Evolutionary conservation across 2,329 filamentous ascomycete species (phyloP), one percentile per base, ranked within the genome.

Genomic region (Apiospora malaysiana): DNA sequence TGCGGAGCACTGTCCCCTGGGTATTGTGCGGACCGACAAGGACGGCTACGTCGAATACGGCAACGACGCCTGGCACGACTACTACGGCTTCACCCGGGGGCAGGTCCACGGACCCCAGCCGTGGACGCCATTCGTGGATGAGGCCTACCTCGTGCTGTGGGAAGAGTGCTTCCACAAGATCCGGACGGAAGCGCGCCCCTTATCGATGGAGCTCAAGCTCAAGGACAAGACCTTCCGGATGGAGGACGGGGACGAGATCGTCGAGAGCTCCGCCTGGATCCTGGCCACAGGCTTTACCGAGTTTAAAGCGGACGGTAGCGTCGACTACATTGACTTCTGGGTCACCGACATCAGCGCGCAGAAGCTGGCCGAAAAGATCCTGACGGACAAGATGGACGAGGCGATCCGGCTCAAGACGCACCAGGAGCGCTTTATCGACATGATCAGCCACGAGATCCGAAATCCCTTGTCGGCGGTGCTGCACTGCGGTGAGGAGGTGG

Each of bases 401-500:
- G 77, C 76, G 12, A 74, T 77, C 10, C 70, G 74, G 12, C 72
- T 75, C 0, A 78, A 75, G 67, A 76, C 70, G 0, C 76, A 78
- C 40, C 77, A 78, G 40, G 76, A 78, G 59, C 73, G 73, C 4
- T 78, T 78, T 66, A 78, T 78, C 46, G 77, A 78, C 68, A 77
- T 78, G 76, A 78, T 77, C 42, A 77, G 75, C 59, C 77, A 78
- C 63, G 77, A 78, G 43, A 78, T 78, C 47, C 75, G 77, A 2
- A 78, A 78, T 49, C 76, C 77, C 10, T 51, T 78, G 3, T 78
- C 76, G 16, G 77, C 77, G 0, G 75, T 78, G 5, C 71, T 78
- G 21, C 77, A 78, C 65, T 78, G 77, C 63, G 76, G 74, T 25
- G 77, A 78, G 51, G 77, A 78, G 45, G 73, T 78, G 6, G 72